Percentiles rank a stretch among this genome's conserved stretches.
Conservation (phyloP, 202 grass and related monocot species). For the Eragrostis tef region DNA sequence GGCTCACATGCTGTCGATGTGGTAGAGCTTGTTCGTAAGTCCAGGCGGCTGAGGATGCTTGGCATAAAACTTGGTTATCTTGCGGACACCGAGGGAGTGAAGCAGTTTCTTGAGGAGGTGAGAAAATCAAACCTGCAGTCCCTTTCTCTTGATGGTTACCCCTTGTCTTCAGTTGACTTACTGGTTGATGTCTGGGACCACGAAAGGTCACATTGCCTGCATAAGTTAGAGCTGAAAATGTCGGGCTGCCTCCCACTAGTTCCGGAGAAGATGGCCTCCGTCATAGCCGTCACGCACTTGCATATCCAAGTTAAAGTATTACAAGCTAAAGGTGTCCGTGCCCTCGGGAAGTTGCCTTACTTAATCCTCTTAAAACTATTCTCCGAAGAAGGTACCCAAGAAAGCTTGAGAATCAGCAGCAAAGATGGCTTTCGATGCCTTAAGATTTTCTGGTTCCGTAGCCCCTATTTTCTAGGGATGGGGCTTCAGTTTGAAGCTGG, state of each 20-base stretch:
- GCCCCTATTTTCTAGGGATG: neutral
- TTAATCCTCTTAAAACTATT: conserved; percentile 25
- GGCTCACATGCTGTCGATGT: neutral
- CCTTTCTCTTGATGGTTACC: conserved; percentile 36
- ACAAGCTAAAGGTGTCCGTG: conserved; percentile 2
- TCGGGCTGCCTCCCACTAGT: neutral
- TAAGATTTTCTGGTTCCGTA: conserved; percentile 1
- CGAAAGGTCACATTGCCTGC: neutral
- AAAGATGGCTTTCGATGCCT: conserved; percentile 38
- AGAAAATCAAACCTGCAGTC: conserved; percentile 39
- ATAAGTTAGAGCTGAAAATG: conserved; percentile 40
- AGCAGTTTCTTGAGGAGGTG: neutral
- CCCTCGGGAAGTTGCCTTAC: conserved; percentile 14
- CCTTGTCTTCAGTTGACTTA: neutral
- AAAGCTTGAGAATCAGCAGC: neutral
- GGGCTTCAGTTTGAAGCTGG: conserved; percentile 18
- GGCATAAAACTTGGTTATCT: neutral
- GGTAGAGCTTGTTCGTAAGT: conserved; percentile 1
- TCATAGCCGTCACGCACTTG: conserved; percentile 31
- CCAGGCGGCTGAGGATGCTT: conserved; percentile 8
- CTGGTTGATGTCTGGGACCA: neutral
- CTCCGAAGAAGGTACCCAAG: neutral
- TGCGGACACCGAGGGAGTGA: neutral
- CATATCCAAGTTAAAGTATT: conserved; percentile 12
- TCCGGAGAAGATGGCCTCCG: neutral